phyloP scores from a whole-genome alignment of 2,329 filamentous ascomycete species.

The Ilyonectria destructans region DNA sequence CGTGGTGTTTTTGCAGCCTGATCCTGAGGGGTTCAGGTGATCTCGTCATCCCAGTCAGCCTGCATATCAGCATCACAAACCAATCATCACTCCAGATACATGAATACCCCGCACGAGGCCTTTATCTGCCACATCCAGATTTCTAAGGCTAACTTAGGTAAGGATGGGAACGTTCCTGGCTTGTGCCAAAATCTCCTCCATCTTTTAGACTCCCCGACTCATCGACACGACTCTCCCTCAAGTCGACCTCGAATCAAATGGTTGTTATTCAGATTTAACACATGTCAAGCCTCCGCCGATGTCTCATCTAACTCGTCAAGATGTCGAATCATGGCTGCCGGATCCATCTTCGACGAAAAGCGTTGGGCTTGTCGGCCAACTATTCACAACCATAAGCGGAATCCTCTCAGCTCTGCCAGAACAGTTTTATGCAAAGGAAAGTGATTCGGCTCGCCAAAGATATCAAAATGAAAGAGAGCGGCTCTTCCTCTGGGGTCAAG shows the following conservation, averaged over 20 bases:
- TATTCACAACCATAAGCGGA: neutral
- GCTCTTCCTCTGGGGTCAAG: slow-evolving; percentile 7
- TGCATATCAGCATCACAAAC: neutral
- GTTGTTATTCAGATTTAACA: too few relatives aligned
- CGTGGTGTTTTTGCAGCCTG: neutral
- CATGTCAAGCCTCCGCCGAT: neutral
- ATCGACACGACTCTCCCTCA: too few relatives aligned
- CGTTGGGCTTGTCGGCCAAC: neutral
- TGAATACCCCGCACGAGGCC: slow-evolving; percentile 4
- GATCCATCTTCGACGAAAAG: neutral
- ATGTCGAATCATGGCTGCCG: slow-evolving; percentile 14
- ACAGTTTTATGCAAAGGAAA: neutral
- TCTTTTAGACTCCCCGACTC: too few relatives aligned
- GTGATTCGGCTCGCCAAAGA: neutral
- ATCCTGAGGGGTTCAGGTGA: neutral
- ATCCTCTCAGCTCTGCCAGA: neutral
- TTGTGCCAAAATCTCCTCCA: too few relatives aligned
- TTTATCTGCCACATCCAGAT: neutral
- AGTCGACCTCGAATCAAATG: too few relatives aligned
- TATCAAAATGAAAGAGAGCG: slow-evolving; percentile 5
- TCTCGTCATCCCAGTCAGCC: slow-evolving; percentile 3
- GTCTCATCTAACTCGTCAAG: slow-evolving; percentile 4
- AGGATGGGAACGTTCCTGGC: too few relatives aligned
- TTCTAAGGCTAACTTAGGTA: neutral
- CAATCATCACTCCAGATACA: neutral